Evolutionary conservation across 352 stramenopile genomes (phyloP), one percentile per base, ranked within the genome.

Genomic region (Globisporangium megalacanthum): DNA sequence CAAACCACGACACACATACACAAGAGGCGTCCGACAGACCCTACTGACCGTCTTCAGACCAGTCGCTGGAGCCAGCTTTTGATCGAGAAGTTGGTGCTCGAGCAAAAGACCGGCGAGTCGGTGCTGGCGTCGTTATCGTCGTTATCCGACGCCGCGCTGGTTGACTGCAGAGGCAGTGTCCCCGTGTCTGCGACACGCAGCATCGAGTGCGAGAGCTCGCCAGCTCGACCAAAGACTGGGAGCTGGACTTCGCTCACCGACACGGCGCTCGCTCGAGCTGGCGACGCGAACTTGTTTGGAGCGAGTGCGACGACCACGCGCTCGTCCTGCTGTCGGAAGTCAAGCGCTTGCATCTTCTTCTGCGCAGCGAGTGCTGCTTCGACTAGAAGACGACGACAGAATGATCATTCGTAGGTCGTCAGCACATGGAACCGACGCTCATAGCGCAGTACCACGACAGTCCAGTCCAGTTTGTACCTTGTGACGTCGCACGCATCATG

Each of bases 21-120:
- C n/a, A n/a, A n/a, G n/a, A n/a, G n/a, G n/a, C n/a, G n/a, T n/a
- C n/a, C n/a, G n/a, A n/a, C 20, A 50, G 29, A 52, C 13, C 10
- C 19, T 29, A 37, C 2, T 19, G 10, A 14, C 44, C 19, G 19
- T 36, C 36, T 22, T 48, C 37, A 49, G 17, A 4, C 55, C 44
- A 55, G 44, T 22, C 44, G 52, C 52, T 76, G 67, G 49, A 83
- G 66, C 76, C 76, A 86, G 10, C 56, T 48, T 25, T 46, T 49
- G 20, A 82, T 68, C 20, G 73, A 78, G 61, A 83, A 83, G 3
- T 56, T 54, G 20, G 67, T 48, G 44, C 68, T 83, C 14, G 73
- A 78, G 63, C 55, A 72, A 25, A 79, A 74, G 6, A 68, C 53
- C 36, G 52, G 36, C 13, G 15, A 13, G 22, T 20, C 8, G 11